Percentiles rank a stretch among this genome's conserved stretches.
phyloP scores from a whole-genome alignment of 768 basidiomycete genomes.

The Sarcomyxa edulis region DNA sequence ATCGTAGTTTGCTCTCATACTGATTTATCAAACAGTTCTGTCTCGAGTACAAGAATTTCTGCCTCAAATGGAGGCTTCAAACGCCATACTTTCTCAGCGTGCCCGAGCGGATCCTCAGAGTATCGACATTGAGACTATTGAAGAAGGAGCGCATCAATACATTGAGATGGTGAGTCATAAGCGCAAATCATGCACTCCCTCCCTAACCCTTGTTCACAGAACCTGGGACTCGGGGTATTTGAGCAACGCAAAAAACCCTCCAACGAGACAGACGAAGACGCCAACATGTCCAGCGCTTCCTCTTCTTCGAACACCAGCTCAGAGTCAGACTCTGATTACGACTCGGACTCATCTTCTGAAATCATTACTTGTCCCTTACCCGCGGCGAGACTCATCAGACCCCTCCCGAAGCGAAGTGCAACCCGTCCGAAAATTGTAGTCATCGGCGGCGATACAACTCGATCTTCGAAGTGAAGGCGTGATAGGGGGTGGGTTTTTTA shows the following conservation, averaged over 20 bases:
- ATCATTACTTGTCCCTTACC: slow-evolving; percentile 6
- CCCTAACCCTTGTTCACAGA: slow-evolving; percentile 27
- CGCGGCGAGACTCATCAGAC: slow-evolving; percentile 5
- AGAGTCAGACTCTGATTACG: slow-evolving; percentile 2
- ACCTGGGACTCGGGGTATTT: slow-evolving; percentile 60
- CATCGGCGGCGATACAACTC: too few relatives aligned
- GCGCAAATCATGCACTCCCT: slow-evolving; percentile 1
- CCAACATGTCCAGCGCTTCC: slow-evolving; percentile 18
- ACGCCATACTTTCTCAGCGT: slow-evolving; percentile 43
- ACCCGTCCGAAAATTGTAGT: slow-evolving; percentile 6
- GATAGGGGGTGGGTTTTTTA: too few relatives aligned
- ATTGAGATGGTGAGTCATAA: slow-evolving; percentile 55
- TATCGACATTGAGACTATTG: slow-evolving; percentile 64
- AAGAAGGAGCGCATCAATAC: slow-evolving; percentile 40
- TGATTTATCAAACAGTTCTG: slow-evolving; percentile 43
- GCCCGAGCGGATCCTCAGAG: slow-evolving; percentile 45
- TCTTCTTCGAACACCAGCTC: slow-evolving; percentile 2
- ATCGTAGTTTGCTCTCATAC: slow-evolving; percentile 1
- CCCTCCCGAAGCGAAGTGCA: slow-evolving; percentile 3
- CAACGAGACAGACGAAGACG: slow-evolving; percentile 13
- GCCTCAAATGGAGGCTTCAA: slow-evolving; percentile 61
- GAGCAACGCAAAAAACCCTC: slow-evolving; percentile 21
- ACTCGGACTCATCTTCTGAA: slow-evolving; percentile 6
- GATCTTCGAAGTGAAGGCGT: too few relatives aligned
- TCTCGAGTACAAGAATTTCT: slow-evolving; percentile 62